Evolutionary conservation across 257 asterid genomes (phyloP).

Genomic region (Solanum tarapatanum): DNA sequence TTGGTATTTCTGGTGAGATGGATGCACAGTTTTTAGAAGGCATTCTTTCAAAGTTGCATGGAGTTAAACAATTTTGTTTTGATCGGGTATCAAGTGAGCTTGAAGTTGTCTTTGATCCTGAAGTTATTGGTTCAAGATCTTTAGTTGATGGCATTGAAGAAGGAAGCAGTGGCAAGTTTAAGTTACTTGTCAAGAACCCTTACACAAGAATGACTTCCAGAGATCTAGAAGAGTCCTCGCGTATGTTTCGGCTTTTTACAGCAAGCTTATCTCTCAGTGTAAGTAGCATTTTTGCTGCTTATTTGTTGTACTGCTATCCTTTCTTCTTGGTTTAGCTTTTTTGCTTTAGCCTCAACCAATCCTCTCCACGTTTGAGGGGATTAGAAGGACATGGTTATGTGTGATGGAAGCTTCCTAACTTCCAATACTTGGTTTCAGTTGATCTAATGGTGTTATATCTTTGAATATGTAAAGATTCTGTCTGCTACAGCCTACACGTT

Average conservation of each 20-base stretch:
- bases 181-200: slow-evolving; percentile 68
- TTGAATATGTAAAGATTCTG: not conserved
- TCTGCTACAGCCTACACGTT: not conserved
- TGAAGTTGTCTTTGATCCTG: slow-evolving; percentile 82
- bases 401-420: not conserved
- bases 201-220: slow-evolving; percentile 80
- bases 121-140: slow-evolving; percentile 78
- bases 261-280: slow-evolving; percentile 85
- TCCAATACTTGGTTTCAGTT: not conserved
- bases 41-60: slow-evolving; percentile 52
- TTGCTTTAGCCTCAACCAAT: not conserved
- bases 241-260: slow-evolving; percentile 73
- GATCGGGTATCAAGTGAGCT: slow-evolving; percentile 43
- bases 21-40: slow-evolving; percentile 69
- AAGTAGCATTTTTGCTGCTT: slow-evolving; percentile 20
- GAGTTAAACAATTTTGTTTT: slow-evolving; percentile 59
- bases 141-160: slow-evolving; percentile 68
- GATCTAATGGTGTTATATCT: not conserved
- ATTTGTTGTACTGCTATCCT: not conserved
- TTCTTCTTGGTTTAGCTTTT: not conserved
- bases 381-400: not conserved
- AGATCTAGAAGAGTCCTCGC: slow-evolving; percentile 77
- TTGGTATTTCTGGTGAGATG: slow-evolving; percentile 52
- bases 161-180: slow-evolving; percentile 57
- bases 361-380: not conserved